A percentile compares a stretch with the other conserved stretches of the same genome.
phyloP scores from a whole-genome alignment of 2,329 filamentous ascomycete genomes.

The Magnaporthiopsis incrustans region DNA sequence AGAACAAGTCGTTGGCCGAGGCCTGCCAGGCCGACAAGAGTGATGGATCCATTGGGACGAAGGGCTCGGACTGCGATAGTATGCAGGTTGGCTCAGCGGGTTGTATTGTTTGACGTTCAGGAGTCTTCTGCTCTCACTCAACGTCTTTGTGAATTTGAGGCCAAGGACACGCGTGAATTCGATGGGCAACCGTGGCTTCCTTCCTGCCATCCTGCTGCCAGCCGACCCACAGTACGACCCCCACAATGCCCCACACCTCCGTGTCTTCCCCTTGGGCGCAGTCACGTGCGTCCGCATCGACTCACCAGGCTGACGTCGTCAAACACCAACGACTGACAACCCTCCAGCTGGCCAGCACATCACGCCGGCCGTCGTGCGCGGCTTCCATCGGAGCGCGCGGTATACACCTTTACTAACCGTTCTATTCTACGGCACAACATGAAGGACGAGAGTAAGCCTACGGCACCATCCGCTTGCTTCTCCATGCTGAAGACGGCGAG shows the following conservation, averaged over 20 bases:
- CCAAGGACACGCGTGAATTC: not conserved
- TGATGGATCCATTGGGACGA: slow-evolving; percentile 59
- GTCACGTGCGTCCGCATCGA: too few species aligned
- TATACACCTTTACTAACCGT: too few species aligned
- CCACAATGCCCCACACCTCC: not conserved
- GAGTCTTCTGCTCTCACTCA: not conserved
- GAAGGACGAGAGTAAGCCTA: slow-evolving; percentile 17
- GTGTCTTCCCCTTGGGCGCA: too few species aligned
- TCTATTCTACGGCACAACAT: slow-evolving; percentile 6
- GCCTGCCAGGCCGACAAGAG: slow-evolving; percentile 89
- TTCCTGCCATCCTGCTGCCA: not conserved
- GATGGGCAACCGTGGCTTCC: not conserved
- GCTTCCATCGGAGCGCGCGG: too few species aligned
- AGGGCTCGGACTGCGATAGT: slow-evolving; percentile 16
- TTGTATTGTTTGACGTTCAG: not conserved
- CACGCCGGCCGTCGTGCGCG: too few species aligned
- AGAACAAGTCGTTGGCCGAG: slow-evolving; percentile 78
- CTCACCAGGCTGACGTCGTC: too few species aligned
- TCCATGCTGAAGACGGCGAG: not conserved
- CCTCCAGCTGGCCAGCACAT: too few species aligned
- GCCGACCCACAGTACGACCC: not conserved
- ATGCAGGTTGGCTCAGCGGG: slow-evolving; percentile 16
- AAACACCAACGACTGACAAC: too few species aligned
- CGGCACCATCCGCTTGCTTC: not conserved
- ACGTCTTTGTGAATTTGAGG: not conserved